phyloP scores from a whole-genome alignment of 2,329 filamentous ascomycete species.

The Leptographium wingfieldii region DNA sequence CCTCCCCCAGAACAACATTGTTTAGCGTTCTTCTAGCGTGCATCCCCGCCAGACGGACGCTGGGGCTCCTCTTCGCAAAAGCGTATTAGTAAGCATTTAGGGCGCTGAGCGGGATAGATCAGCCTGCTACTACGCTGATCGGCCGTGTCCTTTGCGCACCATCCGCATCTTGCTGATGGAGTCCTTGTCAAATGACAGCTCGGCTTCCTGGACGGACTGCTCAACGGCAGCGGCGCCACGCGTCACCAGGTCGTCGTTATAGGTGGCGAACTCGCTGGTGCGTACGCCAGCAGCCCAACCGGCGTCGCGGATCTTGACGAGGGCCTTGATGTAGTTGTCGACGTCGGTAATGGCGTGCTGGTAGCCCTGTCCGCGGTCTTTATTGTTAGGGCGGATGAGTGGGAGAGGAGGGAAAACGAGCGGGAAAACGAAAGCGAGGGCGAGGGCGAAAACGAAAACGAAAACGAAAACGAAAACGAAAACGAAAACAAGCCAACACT shows the following conservation, averaged over 20 bases:
- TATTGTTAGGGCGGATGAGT: not conserved
- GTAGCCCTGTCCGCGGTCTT: constrained; percentile 31
- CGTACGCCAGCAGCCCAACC: constrained; percentile 8
- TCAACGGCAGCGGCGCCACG: constrained; percentile 22
- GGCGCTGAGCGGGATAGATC: not conserved
- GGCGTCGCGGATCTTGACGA: constrained; percentile 14
- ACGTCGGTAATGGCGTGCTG: constrained; percentile 30
- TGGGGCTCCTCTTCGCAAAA: not conserved
- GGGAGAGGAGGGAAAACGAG: not conserved
- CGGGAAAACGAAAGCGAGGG: not conserved
- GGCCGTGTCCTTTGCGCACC: constrained; percentile 18
- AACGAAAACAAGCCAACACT: constrained; percentile 4
- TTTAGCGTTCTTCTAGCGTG: not conserved
- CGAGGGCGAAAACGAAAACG: not conserved
- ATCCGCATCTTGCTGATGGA: constrained; percentile 21
- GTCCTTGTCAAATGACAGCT: constrained; percentile 18
- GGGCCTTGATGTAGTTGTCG: constrained; percentile 22
- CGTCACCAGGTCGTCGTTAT: constrained; percentile 20
- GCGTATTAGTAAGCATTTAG: not conserved
- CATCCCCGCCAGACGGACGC: not conserved
- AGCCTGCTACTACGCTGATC: constrained; percentile 7
- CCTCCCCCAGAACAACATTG: not conserved
- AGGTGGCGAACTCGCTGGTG: constrained; percentile 15
- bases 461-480: not conserved
- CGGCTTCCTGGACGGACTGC: constrained; percentile 21